Conservation (phyloP, 352 stramenopile genomes). For the Globisporangium iwayamae region DNA sequence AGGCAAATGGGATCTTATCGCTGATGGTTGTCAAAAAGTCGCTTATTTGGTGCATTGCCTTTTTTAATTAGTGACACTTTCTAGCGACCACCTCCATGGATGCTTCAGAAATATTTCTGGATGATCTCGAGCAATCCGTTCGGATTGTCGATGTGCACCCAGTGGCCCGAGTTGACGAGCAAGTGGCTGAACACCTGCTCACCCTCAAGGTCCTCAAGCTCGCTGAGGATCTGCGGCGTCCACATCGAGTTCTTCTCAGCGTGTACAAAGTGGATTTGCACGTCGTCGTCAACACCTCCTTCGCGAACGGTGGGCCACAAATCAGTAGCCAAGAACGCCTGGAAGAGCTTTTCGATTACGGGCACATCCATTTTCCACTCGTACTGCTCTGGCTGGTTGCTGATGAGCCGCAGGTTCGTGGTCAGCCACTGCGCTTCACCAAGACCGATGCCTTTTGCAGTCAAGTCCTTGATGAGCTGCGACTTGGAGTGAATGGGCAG, state of each 20-base stretch:
- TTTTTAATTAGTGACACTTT: not conserved
- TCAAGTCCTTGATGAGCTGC: slow-evolving; percentile 60
- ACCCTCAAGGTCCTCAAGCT: slow-evolving; percentile 40
- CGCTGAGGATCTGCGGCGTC: slow-evolving; percentile 40
- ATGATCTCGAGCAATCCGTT: slow-evolving; percentile 67
- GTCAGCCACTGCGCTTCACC: slow-evolving; percentile 81
- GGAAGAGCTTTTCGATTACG: slow-evolving; percentile 71
- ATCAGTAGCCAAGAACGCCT: slow-evolving; percentile 61
- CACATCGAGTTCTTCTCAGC: slow-evolving; percentile 78
- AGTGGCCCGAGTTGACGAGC: slow-evolving; percentile 72
- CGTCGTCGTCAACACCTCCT: slow-evolving; percentile 26
- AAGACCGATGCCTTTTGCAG: slow-evolving; percentile 50
- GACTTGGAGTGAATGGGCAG: slow-evolving; percentile 68
- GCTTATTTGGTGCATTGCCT: not conserved
- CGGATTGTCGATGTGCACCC: slow-evolving; percentile 86
- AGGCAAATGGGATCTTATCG: not conserved
- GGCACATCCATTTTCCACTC: slow-evolving; percentile 81
- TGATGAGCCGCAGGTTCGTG: slow-evolving; percentile 62
- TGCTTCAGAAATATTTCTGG: slow-evolving; percentile 29
- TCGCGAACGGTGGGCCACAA: slow-evolving; percentile 56
- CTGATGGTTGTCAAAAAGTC: slow-evolving; percentile 4
- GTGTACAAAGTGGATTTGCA: slow-evolving; percentile 74
- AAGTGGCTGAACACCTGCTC: slow-evolving; percentile 61
- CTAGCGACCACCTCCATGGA: not conserved
- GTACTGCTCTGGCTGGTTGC: slow-evolving; percentile 52